Evolutionary conservation across 495 filamentous ascomycete genomes (phyloP).

Genomic region (Poronia punctata): DNA sequence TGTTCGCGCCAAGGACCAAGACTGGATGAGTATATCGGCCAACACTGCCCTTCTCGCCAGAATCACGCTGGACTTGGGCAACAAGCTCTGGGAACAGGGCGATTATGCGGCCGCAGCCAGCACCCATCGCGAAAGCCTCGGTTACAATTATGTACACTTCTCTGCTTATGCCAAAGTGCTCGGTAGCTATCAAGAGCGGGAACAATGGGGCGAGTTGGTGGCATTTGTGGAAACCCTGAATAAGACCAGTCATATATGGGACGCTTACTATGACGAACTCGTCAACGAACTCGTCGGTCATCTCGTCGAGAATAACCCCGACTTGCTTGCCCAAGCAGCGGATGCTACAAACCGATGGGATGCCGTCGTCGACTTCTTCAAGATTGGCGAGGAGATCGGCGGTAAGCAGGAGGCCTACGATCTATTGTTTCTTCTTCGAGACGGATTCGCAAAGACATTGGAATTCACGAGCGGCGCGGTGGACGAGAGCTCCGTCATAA

Average conservation of each 20-base stretch:
- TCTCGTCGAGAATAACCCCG: slow-evolving; percentile 6
- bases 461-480: slow-evolving; percentile 2
- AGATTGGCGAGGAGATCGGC: slow-evolving; percentile 22
- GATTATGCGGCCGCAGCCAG: slow-evolving; percentile 20
- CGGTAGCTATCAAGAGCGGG: slow-evolving; percentile 18
- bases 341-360: slow-evolving; percentile 20
- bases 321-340: slow-evolving; percentile 18
- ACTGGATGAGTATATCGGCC: slow-evolving; percentile 15
- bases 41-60: slow-evolving; percentile 21
- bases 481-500: slow-evolving; percentile 15
- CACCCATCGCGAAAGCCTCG: slow-evolving; percentile 20
- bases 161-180: slow-evolving; percentile 21
- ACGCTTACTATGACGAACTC: slow-evolving; percentile 22
- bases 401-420: slow-evolving; percentile 20
- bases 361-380: slow-evolving; percentile 25
- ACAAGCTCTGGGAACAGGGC: slow-evolving; percentile 28
- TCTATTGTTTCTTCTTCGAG: slow-evolving; percentile 24
- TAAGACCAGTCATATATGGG: slow-evolving; percentile 14
- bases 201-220: slow-evolving; percentile 25
- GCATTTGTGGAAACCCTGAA: slow-evolving; percentile 26
- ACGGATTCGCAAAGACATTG: slow-evolving; percentile 24
- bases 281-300: slow-evolving; percentile 19
- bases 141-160: slow-evolving; percentile 23
- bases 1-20: slow-evolving; percentile 10
- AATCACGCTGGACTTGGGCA: slow-evolving; percentile 28